A percentile compares a stretch with the other conserved stretches of the same genome.
These are phyloP conservation scores for Myxozyma mucilagina DNA, from an alignment of 805 yeast genomes.

Conservation along the genomic window DNA sequence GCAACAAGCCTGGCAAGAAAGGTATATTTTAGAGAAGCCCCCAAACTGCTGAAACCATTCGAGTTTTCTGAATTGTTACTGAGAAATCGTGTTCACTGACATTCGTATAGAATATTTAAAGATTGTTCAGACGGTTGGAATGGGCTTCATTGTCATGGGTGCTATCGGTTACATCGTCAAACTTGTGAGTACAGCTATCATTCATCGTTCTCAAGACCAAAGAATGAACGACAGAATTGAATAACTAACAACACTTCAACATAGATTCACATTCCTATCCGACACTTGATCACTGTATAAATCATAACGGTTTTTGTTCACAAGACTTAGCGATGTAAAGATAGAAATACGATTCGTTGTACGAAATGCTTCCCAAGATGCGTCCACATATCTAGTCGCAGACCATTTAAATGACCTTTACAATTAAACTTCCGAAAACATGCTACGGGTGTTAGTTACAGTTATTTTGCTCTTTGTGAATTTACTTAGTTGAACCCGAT, in stretches of 20 bases:
- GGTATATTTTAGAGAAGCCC: conserved; percentile 43
- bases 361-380: too few species aligned
- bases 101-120: conserved; percentile 65
- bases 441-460: not conserved
- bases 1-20: conserved; percentile 88
- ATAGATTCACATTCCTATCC: conserved; percentile 34
- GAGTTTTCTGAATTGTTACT: too few species aligned
- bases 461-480: not conserved
- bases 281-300: conserved; percentile 32
- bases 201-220: not conserved
- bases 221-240: not conserved
- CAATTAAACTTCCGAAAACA: too few species aligned
- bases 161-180: conserved; percentile 94
- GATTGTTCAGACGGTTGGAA: conserved; percentile 92
- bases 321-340: not conserved
- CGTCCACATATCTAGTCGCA: too few species aligned
- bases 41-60: too few species aligned
- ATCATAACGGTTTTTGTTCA: not conserved
- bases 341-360: too few species aligned
- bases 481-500: not conserved
- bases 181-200: conserved; percentile 47
- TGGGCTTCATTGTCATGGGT: conserved; percentile 97
- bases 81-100: too few species aligned
- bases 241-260: not conserved
- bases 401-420: too few species aligned